Evolutionary conservation across 2,329 filamentous ascomycete species (phyloP), one percentile per base, ranked within the genome.

Genomic region (Dryadomyces quercus-mongolicae): DNA sequence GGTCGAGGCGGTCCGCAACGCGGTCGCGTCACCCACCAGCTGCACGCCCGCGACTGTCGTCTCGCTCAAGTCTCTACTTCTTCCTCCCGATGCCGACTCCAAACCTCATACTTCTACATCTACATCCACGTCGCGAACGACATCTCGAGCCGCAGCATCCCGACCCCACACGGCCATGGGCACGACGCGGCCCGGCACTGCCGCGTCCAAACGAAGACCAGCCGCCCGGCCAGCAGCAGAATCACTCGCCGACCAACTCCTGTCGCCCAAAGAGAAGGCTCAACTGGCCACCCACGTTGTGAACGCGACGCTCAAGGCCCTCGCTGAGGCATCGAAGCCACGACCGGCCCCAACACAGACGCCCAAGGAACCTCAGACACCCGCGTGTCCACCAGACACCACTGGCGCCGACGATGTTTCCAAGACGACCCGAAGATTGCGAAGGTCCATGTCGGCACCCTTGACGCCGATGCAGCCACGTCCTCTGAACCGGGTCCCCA

Each of bases 281-380:
- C 73, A 79, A 47, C 69, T 91, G 40, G 86, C 86, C 13, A 88
- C 86, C 0, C 80, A 89, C 57, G 74, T 88, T 40, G 80, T 89
- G 62, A 92, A 91, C 64, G 72, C 74, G 7, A 76, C 82, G 1
- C 72, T 91, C 43, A 89, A 86, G 62, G 74, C 78, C 10, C 74
- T 92, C 3, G 75, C 76, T n/a, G 82, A 86, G 54, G 81, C 81
- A 0, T 73, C 81, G 20, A 89, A 83, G 64, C 67, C 71, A 2
- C 57, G 68, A 3, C 59, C 66, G 58, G 62, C 4, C 53, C 10
- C 66, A 2, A 64, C 67, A 15, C 63, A 68, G 8, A 60, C 62
- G n/a, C 65, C 36, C 5, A 47, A 46, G 20, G 38, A 40, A 40
- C 36, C 36, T 3, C 36, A 40, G 20, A 53, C 50, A 15, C 53